phyloP scores from a whole-genome alignment of 495 filamentous ascomycete species.

The Hypomontagnella monticulosa region DNA sequence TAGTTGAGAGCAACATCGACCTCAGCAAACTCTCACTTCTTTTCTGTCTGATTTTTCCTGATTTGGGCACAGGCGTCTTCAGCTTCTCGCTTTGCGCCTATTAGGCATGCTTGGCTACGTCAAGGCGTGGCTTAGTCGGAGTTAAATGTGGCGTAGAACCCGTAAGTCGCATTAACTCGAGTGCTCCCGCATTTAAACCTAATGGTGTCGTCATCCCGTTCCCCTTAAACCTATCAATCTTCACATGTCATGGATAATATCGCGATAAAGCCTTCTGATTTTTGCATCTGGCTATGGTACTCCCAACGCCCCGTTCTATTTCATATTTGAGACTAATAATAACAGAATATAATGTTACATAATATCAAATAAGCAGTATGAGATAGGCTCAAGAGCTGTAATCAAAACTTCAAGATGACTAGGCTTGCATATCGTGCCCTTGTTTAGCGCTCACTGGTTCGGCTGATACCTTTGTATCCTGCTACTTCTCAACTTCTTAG shows the following conservation, averaged over 20 bases:
- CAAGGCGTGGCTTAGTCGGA: constrained; percentile 35
- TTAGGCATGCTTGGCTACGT: constrained; percentile 32
- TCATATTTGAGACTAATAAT: too few species aligned
- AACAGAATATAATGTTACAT: too few species aligned
- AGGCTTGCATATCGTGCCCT: too few species aligned
- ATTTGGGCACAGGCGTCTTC: constrained; percentile 1
- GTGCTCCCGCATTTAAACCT: neutral
- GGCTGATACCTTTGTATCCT: too few species aligned
- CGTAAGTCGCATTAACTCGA: neutral
- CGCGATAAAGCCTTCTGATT: neutral
- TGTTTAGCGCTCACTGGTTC: too few species aligned
- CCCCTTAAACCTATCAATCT: constrained; percentile 4
- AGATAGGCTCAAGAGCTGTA: too few species aligned
- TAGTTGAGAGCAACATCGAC: constrained; percentile 1
- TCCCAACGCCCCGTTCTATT: too few species aligned
- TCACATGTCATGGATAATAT: constrained; percentile 14
- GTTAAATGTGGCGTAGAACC: constrained; percentile 13
- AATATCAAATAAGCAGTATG: too few species aligned
- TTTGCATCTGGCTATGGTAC: neutral
- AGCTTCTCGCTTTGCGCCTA: neutral
- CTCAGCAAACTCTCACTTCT: neutral
- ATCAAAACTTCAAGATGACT: too few species aligned
- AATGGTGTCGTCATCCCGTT: constrained; percentile 35
- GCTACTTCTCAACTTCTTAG: too few species aligned
- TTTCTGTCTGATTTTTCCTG: constrained; percentile 4